These are phyloP conservation scores for Populus pruinosa DNA, from an alignment of 345 rosid species.

Conservation along the genomic window DNA sequence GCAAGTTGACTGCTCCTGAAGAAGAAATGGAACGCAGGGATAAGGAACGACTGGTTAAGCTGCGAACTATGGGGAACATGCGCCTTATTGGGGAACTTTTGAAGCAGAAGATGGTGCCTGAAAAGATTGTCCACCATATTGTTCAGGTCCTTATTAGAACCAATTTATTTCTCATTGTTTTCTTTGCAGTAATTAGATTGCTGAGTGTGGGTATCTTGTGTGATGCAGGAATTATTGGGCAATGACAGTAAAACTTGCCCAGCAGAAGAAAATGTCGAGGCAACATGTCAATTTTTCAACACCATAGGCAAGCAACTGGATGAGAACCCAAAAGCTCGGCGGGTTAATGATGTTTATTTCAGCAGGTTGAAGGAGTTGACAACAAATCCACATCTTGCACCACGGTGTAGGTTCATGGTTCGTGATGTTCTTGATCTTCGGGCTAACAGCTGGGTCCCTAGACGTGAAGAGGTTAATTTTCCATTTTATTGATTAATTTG, in stretches of 20 bases:
- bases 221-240: constrained; percentile 71
- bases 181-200: neutral
- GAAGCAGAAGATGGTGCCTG: constrained; percentile 88
- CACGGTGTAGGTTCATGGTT: constrained; percentile 72
- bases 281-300: constrained; percentile 71
- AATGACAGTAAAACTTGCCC: constrained; percentile 53
- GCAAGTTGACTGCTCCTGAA: constrained; percentile 62
- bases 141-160: constrained; percentile 46
- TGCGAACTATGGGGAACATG: constrained; percentile 78
- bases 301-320: constrained; percentile 89
- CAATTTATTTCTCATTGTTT: neutral
- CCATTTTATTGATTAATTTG: no score
- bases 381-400: constrained; percentile 50
- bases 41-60: constrained; percentile 67
- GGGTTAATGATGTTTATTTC: constrained; percentile 58
- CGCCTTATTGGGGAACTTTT: constrained; percentile 85
- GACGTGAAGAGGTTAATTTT: constrained; percentile 74
- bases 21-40: constrained; percentile 78
- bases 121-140: constrained; percentile 80
- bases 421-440: constrained; percentile 75
- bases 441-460: constrained; percentile 70
- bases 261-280: constrained; percentile 82
- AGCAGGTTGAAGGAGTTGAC: constrained; percentile 57
- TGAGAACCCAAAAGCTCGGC: constrained; percentile 55
- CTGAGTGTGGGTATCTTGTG: neutral